Percentiles rank a stretch among this genome's conserved stretches.
Conservation (phyloP, 129 eudicot species). For the Erigeron canadensis region DNA sequence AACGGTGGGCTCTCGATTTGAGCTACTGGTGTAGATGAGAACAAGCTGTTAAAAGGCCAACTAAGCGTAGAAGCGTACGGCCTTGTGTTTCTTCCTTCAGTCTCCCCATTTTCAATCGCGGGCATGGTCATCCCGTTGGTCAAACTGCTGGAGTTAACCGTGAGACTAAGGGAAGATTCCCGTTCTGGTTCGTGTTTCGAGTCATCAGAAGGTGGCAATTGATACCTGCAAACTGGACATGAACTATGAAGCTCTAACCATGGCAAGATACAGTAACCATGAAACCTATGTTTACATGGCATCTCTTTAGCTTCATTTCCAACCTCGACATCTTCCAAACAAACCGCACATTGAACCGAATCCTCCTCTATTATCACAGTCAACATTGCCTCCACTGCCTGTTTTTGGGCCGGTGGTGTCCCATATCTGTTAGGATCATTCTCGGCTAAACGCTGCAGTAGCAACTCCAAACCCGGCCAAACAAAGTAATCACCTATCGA, state of each 20-base stretch:
- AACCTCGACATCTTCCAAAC: slow-evolving; percentile 55
- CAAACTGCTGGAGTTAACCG: too few species aligned
- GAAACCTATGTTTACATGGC: slow-evolving; percentile 62
- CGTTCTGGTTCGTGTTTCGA: slow-evolving; percentile 24
- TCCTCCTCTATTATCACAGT: slow-evolving; percentile 45
- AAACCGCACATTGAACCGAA: slow-evolving; percentile 47
- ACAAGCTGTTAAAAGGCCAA: slow-evolving; percentile 68
- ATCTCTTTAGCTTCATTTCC: slow-evolving; percentile 51
- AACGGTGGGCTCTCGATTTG: slow-evolving; percentile 22
- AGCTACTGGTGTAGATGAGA: slow-evolving; percentile 44
- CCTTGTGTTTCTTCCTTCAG: slow-evolving; percentile 35
- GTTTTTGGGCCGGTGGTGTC: slow-evolving; percentile 61
- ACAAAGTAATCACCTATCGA: slow-evolving; percentile 61
- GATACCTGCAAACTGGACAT: slow-evolving; percentile 60
- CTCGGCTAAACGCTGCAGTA: slow-evolving; percentile 65
- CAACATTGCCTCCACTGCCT: slow-evolving; percentile 55
- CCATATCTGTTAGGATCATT: slow-evolving; percentile 63
- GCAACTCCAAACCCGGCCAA: slow-evolving; percentile 65
- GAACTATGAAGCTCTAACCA: slow-evolving; percentile 66
- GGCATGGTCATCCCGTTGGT: slow-evolving; percentile 3
- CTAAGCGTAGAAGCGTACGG: slow-evolving; percentile 47
- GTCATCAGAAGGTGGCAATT: slow-evolving; percentile 59
- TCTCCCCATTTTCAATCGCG: slow-evolving; percentile 21
- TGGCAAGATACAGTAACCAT: slow-evolving; percentile 46
- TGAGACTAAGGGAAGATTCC: slow-evolving; percentile 18